Evolutionary conservation across 78 protist genomes (phyloP), one percentile per base, ranked within the genome.

Genomic region (Pigoraptor vietnamica): DNA sequence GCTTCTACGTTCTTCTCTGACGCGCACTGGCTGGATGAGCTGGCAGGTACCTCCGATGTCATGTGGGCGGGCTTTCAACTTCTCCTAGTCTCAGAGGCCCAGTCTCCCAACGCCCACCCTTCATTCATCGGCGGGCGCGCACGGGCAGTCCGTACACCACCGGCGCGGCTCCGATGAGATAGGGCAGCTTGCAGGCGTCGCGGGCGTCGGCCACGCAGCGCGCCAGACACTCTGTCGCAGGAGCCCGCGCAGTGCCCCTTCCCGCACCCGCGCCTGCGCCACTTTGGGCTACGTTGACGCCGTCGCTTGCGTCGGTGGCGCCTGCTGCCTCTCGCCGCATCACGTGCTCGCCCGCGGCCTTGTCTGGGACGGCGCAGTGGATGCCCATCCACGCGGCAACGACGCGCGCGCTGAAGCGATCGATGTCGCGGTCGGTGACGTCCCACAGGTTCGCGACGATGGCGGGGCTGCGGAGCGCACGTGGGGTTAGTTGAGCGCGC

Each of bases 371-470:
- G 67, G 67, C 67, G 14, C 29, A 48, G 67, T 48, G 29, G 67
- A 37, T 6, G 56, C 37, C 32, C 10, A 86, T 14, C 29, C 40
- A 10, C 25, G 1, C 40, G 25, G 37, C 1, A 67, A 92, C 25
- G 86, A 87, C 34, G 86, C n/a, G 89, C 81, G 0, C 87, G 2
- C 35, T 56, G 84, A 92, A 87, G 35, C 92, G 87, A 33, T 94
- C 96, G 37, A 92, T 90, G 39, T 94, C 96, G 37, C 92, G 88
- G 92, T 94, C 97, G 32, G 97, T 95, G 40, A 95, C 97, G 38
- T 95, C 97, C 97, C 97, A 95, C 39, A 95, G 90, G 40, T 92
- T 94, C 14, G 95, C 94, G 48, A 95, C 93, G 23, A 95, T 92
- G 10, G 93, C 92, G 14, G 67, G 67, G 67, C 67, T 48, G 67